phyloP scores from a whole-genome alignment of 2,329 filamentous ascomycete species.

The Coniochaeta prunicola region DNA sequence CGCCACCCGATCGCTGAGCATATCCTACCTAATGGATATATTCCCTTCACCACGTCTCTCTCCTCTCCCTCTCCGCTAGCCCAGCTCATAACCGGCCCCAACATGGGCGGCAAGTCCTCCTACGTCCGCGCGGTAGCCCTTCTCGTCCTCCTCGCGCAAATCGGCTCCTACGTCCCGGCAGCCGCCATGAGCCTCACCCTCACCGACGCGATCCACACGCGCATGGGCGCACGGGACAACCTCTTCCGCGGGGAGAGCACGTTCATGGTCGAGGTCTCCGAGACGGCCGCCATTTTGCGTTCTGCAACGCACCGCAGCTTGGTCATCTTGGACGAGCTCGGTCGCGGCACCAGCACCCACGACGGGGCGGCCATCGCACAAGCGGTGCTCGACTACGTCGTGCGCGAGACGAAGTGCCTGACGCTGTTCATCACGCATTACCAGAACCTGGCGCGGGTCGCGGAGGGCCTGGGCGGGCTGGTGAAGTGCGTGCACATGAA shows the following conservation, averaged over 20 bases:
- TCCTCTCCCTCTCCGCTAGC: slow-evolving; percentile 60
- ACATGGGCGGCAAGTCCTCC: slow-evolving; percentile 98
- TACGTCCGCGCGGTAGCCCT: slow-evolving; percentile 91
- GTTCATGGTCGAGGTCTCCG: slow-evolving; percentile 96
- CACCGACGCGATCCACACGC: slow-evolving; percentile 85
- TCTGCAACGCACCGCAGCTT: slow-evolving; percentile 77
- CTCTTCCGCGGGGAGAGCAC: slow-evolving; percentile 91
- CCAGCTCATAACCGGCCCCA: slow-evolving; percentile 88
- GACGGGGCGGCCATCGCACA: slow-evolving; percentile 95
- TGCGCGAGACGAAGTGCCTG: slow-evolving; percentile 65
- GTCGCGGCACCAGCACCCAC: slow-evolving; percentile 87
- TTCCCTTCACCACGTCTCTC: slow-evolving; percentile 79
- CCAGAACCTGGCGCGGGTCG: slow-evolving; percentile 70
- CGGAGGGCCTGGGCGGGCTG: slow-evolving; percentile 54
- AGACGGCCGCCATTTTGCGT: slow-evolving; percentile 86
- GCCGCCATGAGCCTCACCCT: slow-evolving; percentile 67
- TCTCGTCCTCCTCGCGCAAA: slow-evolving; percentile 87
- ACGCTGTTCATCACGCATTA: slow-evolving; percentile 98
- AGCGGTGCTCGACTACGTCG: slow-evolving; percentile 79
- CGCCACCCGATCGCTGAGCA: slow-evolving; percentile 96
- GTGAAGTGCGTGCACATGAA: slow-evolving; percentile 93
- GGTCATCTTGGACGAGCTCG: slow-evolving; percentile 90
- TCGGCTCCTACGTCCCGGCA: slow-evolving; percentile 90
- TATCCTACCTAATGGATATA: slow-evolving; percentile 76
- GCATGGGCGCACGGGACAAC: slow-evolving; percentile 94